These are phyloP conservation scores for Pulveroboletus sp. DNA, from an alignment of 768 basidiomycete genomes.

Conservation along the genomic window DNA sequence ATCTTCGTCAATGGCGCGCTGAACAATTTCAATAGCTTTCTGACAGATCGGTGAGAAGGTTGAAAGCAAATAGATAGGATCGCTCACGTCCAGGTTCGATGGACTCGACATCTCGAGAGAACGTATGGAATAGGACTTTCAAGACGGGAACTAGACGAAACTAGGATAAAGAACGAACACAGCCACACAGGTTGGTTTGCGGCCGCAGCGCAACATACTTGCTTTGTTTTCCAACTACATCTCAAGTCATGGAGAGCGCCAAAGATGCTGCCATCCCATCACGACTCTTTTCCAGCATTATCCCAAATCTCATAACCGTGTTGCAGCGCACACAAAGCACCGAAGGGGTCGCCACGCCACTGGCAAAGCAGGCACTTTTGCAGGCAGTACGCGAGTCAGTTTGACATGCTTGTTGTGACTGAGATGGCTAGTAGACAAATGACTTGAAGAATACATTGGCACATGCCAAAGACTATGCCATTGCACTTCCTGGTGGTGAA, in stretches of 20 bases:
- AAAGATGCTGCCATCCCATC: conserved; percentile 33
- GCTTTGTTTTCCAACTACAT: neutral
- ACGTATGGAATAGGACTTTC: neutral
- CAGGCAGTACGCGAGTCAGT: conserved; percentile 47
- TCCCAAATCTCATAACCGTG: conserved; percentile 56
- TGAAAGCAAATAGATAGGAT: neutral
- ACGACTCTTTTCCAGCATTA: conserved; percentile 49
- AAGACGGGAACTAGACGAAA: neutral
- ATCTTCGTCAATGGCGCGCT: conserved; percentile 91
- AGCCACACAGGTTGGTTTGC: too few species aligned
- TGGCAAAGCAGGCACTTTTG: conserved; percentile 61
- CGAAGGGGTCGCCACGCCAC: conserved; percentile 49
- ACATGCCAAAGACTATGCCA: conserved; percentile 57
- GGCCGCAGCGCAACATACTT: too few species aligned
- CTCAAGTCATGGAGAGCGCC: conserved; percentile 5
- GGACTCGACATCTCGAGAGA: conserved; percentile 36
- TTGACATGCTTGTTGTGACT: neutral
- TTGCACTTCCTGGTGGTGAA: conserved; percentile 66
- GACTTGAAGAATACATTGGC: conserved; percentile 58
- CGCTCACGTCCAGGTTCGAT: conserved; percentile 45
- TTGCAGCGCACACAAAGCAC: conserved; percentile 56
- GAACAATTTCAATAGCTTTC: conserved; percentile 88
- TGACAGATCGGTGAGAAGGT: conserved; percentile 28
- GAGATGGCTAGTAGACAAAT: conserved; percentile 50
- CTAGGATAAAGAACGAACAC: conserved; percentile 2